Evolutionary conservation across 331 rosid species (phyloP), one percentile per base, ranked within the genome.

Genomic region (Quercus phellos): DNA sequence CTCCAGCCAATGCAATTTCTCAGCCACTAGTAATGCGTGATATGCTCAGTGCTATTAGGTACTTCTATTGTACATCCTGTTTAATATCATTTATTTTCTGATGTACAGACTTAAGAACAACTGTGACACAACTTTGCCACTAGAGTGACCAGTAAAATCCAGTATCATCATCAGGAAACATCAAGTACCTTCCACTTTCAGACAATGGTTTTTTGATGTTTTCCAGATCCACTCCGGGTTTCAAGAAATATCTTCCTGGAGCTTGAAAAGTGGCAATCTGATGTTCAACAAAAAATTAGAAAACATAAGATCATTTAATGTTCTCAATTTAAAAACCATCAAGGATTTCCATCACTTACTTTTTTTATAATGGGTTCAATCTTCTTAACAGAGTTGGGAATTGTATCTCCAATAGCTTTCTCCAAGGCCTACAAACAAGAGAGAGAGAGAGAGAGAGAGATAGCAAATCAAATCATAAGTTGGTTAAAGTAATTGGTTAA

Each of bases 231-330:
- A 82, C 79, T 81, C 77, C 91, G 16, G 94, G 83, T 80, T 84
- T 95, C 89, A 91, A 86, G 73, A 83, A 63, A 71, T 91, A 89
- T 85, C 84, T 91, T 68, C 98, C 98, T 4, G 96, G 91, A 76
- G 93, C 88, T 85, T 90, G 97, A 79, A 13, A 90, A 60, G 54
- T 91, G 71, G 98, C 96, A 84, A 91, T 83, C 99, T 95, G 91
- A 83, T 72, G 78, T 73, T 75, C 90, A 76, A 90, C 55, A 85
- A 81, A 70, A 74, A 81, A 84, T 50, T 60, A 85, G 78, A 82
- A 69, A 32, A 71, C 67, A 64, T 85, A 71, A 87, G 77, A 81
- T 38, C 64, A 81, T 74, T 46, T 14, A 43, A 19, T 74, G 46
- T 63, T 83, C 78, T 74, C 42, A 30, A 73, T 70, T 80, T 54